Conservation (phyloP, 1,284 basidiomycete species). For the Ustanciosporium gigantosporum region DNA sequence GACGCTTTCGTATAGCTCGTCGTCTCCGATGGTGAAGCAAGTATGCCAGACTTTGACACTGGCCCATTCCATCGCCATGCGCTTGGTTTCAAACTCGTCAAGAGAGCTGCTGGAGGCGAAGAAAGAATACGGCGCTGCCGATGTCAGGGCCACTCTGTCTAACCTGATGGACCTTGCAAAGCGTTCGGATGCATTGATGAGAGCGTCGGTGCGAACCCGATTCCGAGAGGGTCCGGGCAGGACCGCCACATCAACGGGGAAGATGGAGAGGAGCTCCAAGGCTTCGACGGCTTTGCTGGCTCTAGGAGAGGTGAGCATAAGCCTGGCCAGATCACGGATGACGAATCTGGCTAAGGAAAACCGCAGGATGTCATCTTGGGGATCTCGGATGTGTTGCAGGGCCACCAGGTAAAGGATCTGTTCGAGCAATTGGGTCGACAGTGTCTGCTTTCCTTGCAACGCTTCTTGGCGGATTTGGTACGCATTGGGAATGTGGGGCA, state of each 20-base stretch:
- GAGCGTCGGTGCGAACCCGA: conserved; percentile 24
- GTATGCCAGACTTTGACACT: conserved; percentile 34
- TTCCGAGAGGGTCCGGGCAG: conserved; percentile 28
- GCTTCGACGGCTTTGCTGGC: conserved; percentile 22
- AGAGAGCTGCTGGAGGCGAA: conserved; percentile 12
- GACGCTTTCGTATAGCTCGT: conserved; percentile 32
- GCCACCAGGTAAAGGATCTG: conserved; percentile 32
- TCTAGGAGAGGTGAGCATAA: conserved; percentile 28
- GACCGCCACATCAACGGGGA: conserved; percentile 31
- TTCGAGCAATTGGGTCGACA: conserved; percentile 30
- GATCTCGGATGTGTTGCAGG: conserved; percentile 33
- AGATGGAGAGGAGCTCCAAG: conserved; percentile 23
- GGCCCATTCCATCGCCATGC: conserved; percentile 24
- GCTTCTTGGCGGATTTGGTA: conserved; percentile 25
- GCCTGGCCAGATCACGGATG: conserved; percentile 24
- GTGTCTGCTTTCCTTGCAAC: conserved; percentile 17
- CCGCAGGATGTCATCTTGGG: conserved; percentile 21
- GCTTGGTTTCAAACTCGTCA: conserved; percentile 25
- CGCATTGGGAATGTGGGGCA: conserved; percentile 27
- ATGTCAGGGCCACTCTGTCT: conserved; percentile 23
- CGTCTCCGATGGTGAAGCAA: conserved; percentile 28
- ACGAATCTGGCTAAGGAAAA: conserved; percentile 21
- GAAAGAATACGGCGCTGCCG: conserved; percentile 25
- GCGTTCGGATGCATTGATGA: conserved; percentile 20
- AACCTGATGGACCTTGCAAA: conserved; percentile 25